These are phyloP conservation scores for Lactarius deliciosus DNA, from an alignment of 768 basidiomycete species.

Conservation along the genomic window DNA sequence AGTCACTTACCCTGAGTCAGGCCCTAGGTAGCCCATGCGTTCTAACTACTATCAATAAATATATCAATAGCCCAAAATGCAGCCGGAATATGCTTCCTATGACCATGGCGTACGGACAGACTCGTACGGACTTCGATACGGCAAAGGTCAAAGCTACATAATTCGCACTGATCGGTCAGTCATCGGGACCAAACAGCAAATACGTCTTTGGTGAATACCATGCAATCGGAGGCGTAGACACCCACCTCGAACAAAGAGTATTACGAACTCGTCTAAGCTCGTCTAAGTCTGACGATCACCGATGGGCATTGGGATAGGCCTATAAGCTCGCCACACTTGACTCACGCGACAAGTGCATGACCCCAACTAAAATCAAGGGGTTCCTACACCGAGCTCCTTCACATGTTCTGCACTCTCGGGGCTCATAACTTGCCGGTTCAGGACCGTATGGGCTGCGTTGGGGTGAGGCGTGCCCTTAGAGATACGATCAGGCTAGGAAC, in stretches of 20 bases:
- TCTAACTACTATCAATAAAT: neutral
- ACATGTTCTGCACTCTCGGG: neutral
- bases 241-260: too few species aligned
- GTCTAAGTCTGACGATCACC: too few species aligned
- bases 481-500: slow-evolving; percentile 8
- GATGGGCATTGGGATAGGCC: too few species aligned
- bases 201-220: neutral
- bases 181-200: neutral
- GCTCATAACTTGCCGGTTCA: neutral
- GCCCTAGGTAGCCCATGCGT: neutral
- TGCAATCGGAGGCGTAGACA: too few species aligned
- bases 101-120: neutral
- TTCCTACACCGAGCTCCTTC: neutral
- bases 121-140: neutral
- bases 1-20: neutral
- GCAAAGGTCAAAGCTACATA: neutral
- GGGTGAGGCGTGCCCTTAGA: neutral
- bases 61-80: neutral
- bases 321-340: neutral
- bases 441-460: neutral
- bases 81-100: neutral
- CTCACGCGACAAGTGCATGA: neutral
- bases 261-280: too few species aligned
- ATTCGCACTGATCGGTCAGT: neutral
- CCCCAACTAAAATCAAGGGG: neutral